Base-by-base conservation (phyloP, 2,329 filamentous ascomycete genomes). In the Aaosphaeria arxii region DNA sequence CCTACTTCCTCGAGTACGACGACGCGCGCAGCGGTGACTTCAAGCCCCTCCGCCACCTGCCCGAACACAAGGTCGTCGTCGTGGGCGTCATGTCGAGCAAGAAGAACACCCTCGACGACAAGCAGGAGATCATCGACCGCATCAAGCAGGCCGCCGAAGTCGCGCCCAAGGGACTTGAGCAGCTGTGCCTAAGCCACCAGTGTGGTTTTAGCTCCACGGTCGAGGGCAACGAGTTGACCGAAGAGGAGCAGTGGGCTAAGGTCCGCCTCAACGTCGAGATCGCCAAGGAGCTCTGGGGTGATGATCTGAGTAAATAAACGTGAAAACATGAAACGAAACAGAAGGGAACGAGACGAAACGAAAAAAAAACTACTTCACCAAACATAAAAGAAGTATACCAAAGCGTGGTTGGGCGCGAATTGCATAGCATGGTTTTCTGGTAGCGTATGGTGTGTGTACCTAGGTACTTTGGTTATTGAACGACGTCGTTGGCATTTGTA, bases 1-100 rank as follows among this genome's bases (percentile, higher is more conserved):
- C 76, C 11, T 83, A 82, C 66, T 83, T 82, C 68, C 74, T 83
- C 56, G 79, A 83, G 64, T 83, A 79, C 62, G 79, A 83, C 60
- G 79, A 81, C 52, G 78, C 77, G 31, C 72, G 79, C 2, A 77
- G 73, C 0, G 79, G 79, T 11, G 79, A 81, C 62, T 83, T 82
- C 65, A 70, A 68, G 33, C 79, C 79, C 1, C 70, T 83, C 48
- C 67, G 78, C n/a, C 74, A 77, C 61, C 66, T 83, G 43, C 79
- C 79, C 4, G 72, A 72, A 46, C 57, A 76, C 66, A 83, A 83
- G 69, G 71, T 76, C 32, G 79, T 82, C 11, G 78, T 83, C 7
- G 67, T 83, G 31, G 79, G 79, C 31, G 71, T 81, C 40, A 78
- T 81, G 77, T 74, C 69, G 48, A 76, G 72, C 61, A 82, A 82